Evolutionary conservation across 73 alveolate species (phyloP).

Genomic region (Tetrahymena thermophila): DNA sequence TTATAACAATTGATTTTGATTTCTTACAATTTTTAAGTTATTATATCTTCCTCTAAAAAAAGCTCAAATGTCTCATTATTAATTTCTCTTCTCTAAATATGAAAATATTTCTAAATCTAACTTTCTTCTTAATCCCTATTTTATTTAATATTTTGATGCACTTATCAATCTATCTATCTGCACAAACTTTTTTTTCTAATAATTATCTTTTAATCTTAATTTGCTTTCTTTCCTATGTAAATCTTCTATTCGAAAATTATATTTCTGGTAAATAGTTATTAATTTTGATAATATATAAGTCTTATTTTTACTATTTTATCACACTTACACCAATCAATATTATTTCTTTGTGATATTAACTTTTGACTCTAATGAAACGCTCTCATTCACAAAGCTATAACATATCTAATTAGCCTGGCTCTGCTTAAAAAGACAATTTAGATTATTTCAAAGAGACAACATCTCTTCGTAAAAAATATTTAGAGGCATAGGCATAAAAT

Average conservation of each 20-base stretch:
- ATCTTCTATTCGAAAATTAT: neutral
- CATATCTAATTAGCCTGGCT: neutral
- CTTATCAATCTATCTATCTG: too few species aligned
- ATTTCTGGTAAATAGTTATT: neutral
- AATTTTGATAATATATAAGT: neutral
- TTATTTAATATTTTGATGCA: too few species aligned
- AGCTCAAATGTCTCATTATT: too few species aligned
- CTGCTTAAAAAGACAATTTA: neutral
- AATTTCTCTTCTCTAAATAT: too few species aligned
- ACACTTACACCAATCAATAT: neutral
- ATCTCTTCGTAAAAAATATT: neutral
- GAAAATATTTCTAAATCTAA: neutral
- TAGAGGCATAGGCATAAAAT: neutral
- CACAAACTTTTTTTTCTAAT: neutral
- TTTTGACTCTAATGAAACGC: neutral
- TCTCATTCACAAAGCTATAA: neutral
- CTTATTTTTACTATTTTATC: neutral
- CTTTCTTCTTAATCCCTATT: too few species aligned
- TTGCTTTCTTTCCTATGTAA: neutral
- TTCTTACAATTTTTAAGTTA: neutral
- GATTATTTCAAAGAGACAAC: neutral
- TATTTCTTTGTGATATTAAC: neutral
- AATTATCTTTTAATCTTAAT: neutral
- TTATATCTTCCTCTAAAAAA: neutral
- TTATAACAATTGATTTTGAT: neutral